A percentile compares a stretch with the other conserved stretches of the same genome.
Evolutionary conservation across 768 basidiomycete species (phyloP).

Genomic region (Gelatoporia subvermispora): DNA sequence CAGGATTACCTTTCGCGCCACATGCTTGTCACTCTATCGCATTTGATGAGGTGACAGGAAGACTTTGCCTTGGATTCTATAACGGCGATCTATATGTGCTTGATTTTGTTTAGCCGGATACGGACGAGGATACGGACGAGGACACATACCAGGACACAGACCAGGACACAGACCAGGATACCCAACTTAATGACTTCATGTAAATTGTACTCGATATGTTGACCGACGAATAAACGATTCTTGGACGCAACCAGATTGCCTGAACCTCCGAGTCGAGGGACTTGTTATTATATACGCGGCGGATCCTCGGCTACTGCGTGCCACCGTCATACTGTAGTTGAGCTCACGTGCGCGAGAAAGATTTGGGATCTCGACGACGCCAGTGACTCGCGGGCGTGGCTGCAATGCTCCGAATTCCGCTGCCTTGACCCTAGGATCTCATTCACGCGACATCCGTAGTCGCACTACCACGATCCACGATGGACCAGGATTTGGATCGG

Average conservation of each 20-base stretch:
- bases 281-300: too few species aligned
- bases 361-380: background rate
- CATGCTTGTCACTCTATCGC: conserved; percentile 40
- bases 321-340: background rate
- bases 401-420: background rate
- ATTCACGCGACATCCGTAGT: conserved; percentile 11
- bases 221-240: too few species aligned
- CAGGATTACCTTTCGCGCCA: conserved; percentile 48
- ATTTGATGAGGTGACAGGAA: conserved; percentile 54
- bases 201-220: too few species aligned
- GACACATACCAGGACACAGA: too few species aligned
- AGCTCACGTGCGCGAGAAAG: background rate
- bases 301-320: background rate
- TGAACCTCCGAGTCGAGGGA: too few species aligned
- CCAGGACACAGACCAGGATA: too few species aligned
- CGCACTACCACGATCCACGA: conserved; percentile 24
- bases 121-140: too few species aligned
- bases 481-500: conserved; percentile 75
- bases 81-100: conserved; percentile 52
- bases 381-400: conserved; percentile 1
- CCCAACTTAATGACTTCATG: too few species aligned
- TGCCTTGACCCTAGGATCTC: conserved; percentile 1
- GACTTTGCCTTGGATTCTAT: conserved; percentile 44
- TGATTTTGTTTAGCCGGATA: conserved; percentile 21
- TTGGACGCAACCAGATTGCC: too few species aligned